Evolutionary conservation across 345 rosid genomes (phyloP), one percentile per base, ranked within the genome.

Genomic region (Lepidium didymum): DNA sequence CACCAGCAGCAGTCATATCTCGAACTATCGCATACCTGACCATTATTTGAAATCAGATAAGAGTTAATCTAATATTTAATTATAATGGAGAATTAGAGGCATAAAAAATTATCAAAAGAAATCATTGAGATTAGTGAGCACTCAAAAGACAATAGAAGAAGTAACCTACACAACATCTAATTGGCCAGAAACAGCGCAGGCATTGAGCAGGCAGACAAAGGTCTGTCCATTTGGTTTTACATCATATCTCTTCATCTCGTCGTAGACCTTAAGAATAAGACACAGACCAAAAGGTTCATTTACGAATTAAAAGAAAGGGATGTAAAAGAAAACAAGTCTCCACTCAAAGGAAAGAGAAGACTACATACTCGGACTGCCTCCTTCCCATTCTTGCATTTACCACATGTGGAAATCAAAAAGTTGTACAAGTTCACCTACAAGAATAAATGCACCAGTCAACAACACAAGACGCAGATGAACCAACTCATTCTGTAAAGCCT

Each of bases 1-100:
- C 96, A 78, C 91, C 99, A 69, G 92, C 96, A 47, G 96, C 93
- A 69, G 99, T 87, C 99, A 94, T 94, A 78, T 94, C 99, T 57
- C 96, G 91, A 23, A 94, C 90, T 70, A 94, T 89, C 35, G 89
- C 91, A 68, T 82, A 82, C 68, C 97, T 91, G 84, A 56, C 64
- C 35, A 63, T 14, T 34, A 19, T 73, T 57, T 52, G 47, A 47
- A 49, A 67, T 7, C 31, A 49, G 46, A 57, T 50, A 63, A 47
- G 25, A 13, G 47, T 21, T 45, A 68, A 36, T 25, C 25, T 23
- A 27, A 18, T 6, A 35, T 31, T 25, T 15, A 9, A 44, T 44
- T 11, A 12, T 9, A 53, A 25, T 14, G 10, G n/a, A 62, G 37
- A 63, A 68, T 54, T 23, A 13, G 7, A 56, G 9, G 59, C 16